Base-by-base conservation (phyloP, 768 basidiomycete genomes). In the Saitozyma sp. region DNA sequence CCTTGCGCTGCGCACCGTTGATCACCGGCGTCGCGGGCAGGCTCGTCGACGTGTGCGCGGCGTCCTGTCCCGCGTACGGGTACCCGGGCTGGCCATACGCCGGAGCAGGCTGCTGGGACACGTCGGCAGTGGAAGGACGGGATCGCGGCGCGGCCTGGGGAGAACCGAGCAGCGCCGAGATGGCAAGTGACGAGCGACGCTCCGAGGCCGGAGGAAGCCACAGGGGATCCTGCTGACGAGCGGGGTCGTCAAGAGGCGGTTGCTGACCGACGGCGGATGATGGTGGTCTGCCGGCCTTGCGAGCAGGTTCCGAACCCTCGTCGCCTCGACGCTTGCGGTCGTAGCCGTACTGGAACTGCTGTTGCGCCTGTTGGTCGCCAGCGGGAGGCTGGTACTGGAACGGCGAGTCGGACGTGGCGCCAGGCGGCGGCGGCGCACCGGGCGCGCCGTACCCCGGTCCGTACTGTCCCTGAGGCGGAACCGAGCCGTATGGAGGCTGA, bases 191-290 rank as follows among this genome's bases (percentile, higher is more conserved):
- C 3, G 72, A 74, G 20, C 75, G 59, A 37, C 75, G 51, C 50
- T 76, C 75, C 2, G 66, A 60, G 8, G 67, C 61, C 11, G 70
- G 72, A 8, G 75, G 75, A 40, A 76, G 56, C 75, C 75, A 76
- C 54, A 65, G 29, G n/a, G 59, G 45, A 54, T 72, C 70, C 17
- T 62, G 41, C 20, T 62, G 63, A n/a, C 57, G 45, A 16, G 52
- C 50, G 7, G 50, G 43, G 29, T 49, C 49, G 40, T 68, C 57
- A 14, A 43, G 50, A 38, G 64, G 51, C 20, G 56, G 62, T 20
- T 60, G 54, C 14, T 59, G 59, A 38, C 51, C 16, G 10, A 53
- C 43, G 49, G 59, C 40, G 17, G 51, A 38, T 3, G 17, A 19
- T 29, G 17, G 51, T 29, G 17, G 51, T 14, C 38, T 10, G 11